Base-by-base conservation (phyloP, 306 rosid genomes). In the Malus orientalis region DNA sequence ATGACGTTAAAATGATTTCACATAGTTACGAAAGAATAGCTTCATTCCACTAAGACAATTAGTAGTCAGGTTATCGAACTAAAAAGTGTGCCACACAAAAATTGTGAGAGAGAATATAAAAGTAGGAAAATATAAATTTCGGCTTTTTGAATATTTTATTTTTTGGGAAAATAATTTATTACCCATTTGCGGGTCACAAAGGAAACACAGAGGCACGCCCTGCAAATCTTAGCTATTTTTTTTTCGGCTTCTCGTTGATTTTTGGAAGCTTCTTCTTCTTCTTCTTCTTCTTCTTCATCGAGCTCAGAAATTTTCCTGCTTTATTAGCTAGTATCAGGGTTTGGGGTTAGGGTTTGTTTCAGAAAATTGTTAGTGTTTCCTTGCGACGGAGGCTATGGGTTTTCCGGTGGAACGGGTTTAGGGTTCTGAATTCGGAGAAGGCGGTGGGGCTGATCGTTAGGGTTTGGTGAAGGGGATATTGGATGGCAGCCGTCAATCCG, bases 401-500 rank as follows among this genome's bases (percentile, higher is more conserved):
- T 69, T 64, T 33, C 42, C 58, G 54, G 83, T 74, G 87, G 83
- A 86, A 67, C 79, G 63, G 79, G 78, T 80, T 80, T 90, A 87
- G 95, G 91, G 90, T 84, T 91, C 85, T 74, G 61, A 62, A 36
- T 75, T 49, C 25, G 78, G 70, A 44, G 51, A 80, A 63, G 81
- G 55, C 57, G 25, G 67, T 68, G 73, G n/a, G 8, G 67, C 20
- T 58, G 69, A 18, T 64, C 70, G 59, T 76, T 16, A 40, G 71
- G 62, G 47, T 19, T 74, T 40, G 70, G 29, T 11, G 54, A 68
- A 36, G 9, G 57, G 32, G 15, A 32, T 62, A 70, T 59, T 78
- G 49, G 64, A 91, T 93, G 98, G 89, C 91, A 68, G 87, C 91
- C 11, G 87, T 85, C 58, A 92, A 90, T 79, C 88, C 93, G 40